Evolutionary conservation across 768 basidiomycete species (phyloP), one percentile per base, ranked within the genome.

Genomic region (Tulasnella sp.): DNA sequence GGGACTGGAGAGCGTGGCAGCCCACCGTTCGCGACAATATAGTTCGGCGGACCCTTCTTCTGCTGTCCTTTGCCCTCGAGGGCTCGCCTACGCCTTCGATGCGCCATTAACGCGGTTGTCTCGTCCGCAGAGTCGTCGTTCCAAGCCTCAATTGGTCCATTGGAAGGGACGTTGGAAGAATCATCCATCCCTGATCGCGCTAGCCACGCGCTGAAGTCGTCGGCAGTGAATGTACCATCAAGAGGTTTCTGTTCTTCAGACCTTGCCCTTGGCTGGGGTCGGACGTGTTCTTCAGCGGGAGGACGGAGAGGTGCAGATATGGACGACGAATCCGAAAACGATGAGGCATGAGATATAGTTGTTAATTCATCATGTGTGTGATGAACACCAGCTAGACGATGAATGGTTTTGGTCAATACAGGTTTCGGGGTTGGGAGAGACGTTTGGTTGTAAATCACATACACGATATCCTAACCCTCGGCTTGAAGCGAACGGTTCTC

Each of bases 241-340:
- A 66, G 38, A 17, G 62, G 19, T 31, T 31, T 17, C 25, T 30
- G 27, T 41, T 12, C 38, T 44, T 51, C 76, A 49, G 84, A 77
- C 66, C 73, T 75, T 9, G 81, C 81, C 19, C 87, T 72, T 3
- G 84, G 79, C 4, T 75, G 51, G 78, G 75, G 58, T 81, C 24
- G 70, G 19, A 54, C n/a, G 24, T 25, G 53, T 19, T 31, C 30
- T 61, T 74, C 76, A 25, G 80, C 65, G 56, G 71, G 69, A 65
- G 69, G 78, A 49, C 81, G 84, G 22, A 91, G 74, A 17, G 88
- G 89, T 1, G 78, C 88, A 41, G 87, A 90, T 62, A 91, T 84
- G 42, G 87, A 88, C 2, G 87, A 89, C 3, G 86, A 87, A 2
- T 78, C 78, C 1, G 87, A 87, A 44, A 77, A 75, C 4, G 82